Base-by-base conservation (phyloP, 2,329 filamentous ascomycete genomes). In the Aspergillus calidoustus region DNA sequence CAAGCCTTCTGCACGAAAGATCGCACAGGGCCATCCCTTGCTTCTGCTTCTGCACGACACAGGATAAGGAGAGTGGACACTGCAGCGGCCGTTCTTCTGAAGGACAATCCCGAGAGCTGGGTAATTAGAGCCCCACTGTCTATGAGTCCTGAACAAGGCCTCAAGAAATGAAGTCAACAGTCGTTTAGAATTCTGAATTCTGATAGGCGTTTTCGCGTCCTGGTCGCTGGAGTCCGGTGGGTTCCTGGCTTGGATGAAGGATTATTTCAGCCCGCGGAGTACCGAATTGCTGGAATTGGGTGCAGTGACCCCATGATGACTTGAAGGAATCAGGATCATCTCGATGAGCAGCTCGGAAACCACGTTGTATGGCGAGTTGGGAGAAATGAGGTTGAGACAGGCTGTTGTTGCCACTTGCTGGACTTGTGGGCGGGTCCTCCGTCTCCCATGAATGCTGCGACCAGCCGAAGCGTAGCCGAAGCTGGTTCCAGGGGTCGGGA, bases 401-500 rank as follows among this genome's bases (percentile, higher is more conserved):
- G 44, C 8, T 17, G 43, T 19, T 19, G 44, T 47, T 23, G n/a
- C 54, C 54, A 56, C 54, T 56, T 30, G 19, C 17, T 31, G 41
- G 25, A 7, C 19, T 19, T 19, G 6, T 28, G 53, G 41, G 46
- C 34, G 23, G 43, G 38, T 25, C 61, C 25, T 28, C 25, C 25
- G 25, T 28, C 25, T 19, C 19, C 19, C 19, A 19, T 19, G 19
- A 19, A 2, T 19, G 19, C 19, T 59, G 64, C 57, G 38, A 54
- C 47, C 61, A 66, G 28, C 57, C 64, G 64, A 55, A 57, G 65
- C 34, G 41, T 58, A 65, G 28, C 55, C 61, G 64, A 53, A 57
- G 65, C 34, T 48, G 59, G 60, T 64, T 61, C 65, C 65, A 67
- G 53, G 60, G 54, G 64, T 64, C 62, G 60, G 66, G 65, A 68